Conservation (phyloP, 192 early-diverging fungal genomes). For the Backusella macrospora region DNA sequence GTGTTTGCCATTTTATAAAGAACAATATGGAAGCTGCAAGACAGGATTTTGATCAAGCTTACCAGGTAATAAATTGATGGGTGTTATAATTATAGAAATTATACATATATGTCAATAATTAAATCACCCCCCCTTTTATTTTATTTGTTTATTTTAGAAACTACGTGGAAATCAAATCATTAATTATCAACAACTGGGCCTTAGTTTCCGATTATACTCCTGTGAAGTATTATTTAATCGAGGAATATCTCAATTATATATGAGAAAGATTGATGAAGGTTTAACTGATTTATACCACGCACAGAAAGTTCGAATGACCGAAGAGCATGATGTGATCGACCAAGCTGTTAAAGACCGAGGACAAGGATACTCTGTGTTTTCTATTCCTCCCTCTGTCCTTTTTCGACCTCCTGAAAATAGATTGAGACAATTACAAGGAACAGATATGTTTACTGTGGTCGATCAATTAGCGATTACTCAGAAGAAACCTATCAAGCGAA, state of each 20-base stretch:
- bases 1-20: conserved; percentile 77
- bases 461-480: conserved; percentile 41
- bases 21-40: conserved; percentile 73
- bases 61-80: conserved; percentile 53
- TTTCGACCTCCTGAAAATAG: conserved; percentile 85
- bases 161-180: conserved; percentile 86
- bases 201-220: conserved; percentile 85
- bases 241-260: conserved; percentile 78
- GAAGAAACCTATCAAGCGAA: conserved; percentile 28
- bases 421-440: conserved; percentile 48
- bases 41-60: conserved; percentile 79
- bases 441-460: conserved; percentile 72
- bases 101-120: not conserved
- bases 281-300: conserved; percentile 75
- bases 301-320: conserved; percentile 59
- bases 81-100: no score
- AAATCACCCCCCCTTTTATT: not conserved
- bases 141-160: conserved; percentile 48
- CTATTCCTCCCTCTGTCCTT: conserved; percentile 75
- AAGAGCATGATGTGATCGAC: conserved; percentile 72
- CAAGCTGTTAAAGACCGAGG: conserved; percentile 62
- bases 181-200: conserved; percentile 94
- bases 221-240: conserved; percentile 94
- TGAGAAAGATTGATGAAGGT: conserved; percentile 72
- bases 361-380: conserved; percentile 74